Conservation (phyloP, 2,329 filamentous ascomycete genomes). For the Paracorniculantispora psalliotae region DNA sequence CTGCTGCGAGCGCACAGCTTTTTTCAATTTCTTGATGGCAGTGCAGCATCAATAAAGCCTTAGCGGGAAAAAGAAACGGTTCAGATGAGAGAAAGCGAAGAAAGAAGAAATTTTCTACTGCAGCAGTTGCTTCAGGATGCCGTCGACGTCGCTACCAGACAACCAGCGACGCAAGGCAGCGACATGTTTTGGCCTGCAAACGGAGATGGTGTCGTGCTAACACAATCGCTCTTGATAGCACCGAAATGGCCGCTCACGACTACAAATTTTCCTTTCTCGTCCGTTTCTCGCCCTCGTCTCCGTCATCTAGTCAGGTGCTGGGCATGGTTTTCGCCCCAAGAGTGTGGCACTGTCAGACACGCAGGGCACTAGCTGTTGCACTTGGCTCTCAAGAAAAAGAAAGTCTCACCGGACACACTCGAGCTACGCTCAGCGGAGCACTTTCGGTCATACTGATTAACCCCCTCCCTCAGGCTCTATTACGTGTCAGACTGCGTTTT, state of each 20-base stretch:
- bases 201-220: background rate
- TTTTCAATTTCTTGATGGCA: background rate
- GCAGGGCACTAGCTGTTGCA: conserved; percentile 7
- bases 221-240: background rate
- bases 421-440: background rate
- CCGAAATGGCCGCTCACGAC: background rate
- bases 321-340: background rate
- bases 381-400: conserved; percentile 3
- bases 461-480: background rate
- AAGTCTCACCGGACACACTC: background rate
- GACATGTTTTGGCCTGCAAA: conserved; percentile 4
- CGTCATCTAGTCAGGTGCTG: background rate
- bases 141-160: background rate
- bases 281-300: background rate
- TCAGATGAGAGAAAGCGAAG: background rate
- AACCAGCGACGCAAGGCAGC: background rate
- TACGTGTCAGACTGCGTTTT: conserved; percentile 18
- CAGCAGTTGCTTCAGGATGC: background rate
- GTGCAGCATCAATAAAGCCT: background rate
- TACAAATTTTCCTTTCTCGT: background rate
- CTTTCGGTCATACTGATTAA: background rate
- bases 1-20: background rate
- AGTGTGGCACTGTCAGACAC: conserved; percentile 9
- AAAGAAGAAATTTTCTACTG: background rate
- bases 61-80: conserved; percentile 10